These are phyloP conservation scores for Rhododendron henanense DNA, from an alignment of 148 eudicot genomes.

Conservation along the genomic window DNA sequence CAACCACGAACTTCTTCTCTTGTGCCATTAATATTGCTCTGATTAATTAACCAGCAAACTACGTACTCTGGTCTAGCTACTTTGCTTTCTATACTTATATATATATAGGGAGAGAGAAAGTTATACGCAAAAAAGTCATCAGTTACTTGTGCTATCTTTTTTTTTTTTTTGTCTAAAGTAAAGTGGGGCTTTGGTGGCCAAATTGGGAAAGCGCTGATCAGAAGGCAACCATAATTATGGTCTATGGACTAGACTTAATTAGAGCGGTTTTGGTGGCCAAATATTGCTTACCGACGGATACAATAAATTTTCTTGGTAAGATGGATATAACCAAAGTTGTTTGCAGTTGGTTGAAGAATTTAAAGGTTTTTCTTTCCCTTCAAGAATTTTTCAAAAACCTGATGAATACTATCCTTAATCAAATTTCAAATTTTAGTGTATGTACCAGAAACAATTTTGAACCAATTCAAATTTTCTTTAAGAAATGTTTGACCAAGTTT, in stretches of 20 bases:
- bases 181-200: conserved; percentile 5
- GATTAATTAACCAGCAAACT: neutral
- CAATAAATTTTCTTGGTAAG: neutral
- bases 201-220: neutral
- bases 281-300: too few species aligned
- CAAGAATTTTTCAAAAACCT: too few species aligned
- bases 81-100: neutral
- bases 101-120: neutral
- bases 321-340: neutral
- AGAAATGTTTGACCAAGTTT: too few species aligned
- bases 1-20: conserved; percentile 58
- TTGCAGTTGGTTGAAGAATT: neutral
- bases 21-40: conserved; percentile 34
- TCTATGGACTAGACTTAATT: neutral
- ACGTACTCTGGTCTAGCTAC: neutral
- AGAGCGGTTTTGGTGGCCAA: neutral
- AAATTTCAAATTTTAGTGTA: too few species aligned
- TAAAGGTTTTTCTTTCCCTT: neutral
- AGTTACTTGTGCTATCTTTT: neutral
- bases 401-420: too few species aligned
- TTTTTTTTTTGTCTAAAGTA: neutral
- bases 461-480: too few species aligned
- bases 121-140: neutral
- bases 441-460: too few species aligned
- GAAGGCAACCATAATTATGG: neutral